Percentiles rank a stretch among this genome's conserved stretches.
These are phyloP conservation scores for Pichia rugopelliculosa DNA, from an alignment of 805 yeast genomes.

Conservation along the genomic window DNA sequence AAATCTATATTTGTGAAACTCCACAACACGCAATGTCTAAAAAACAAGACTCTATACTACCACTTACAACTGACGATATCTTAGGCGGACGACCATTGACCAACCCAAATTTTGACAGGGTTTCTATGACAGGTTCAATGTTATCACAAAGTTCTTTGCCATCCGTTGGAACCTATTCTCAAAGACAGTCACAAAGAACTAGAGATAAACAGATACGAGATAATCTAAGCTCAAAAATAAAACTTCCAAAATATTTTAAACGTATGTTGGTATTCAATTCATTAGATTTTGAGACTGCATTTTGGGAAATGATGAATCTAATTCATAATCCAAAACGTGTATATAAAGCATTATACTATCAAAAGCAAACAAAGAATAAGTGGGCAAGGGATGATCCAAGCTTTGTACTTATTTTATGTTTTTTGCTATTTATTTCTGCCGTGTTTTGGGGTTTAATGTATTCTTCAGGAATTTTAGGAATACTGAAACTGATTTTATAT, in stretches of 20 bases:
- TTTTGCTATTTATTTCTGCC: constrained; percentile 63
- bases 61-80: constrained; percentile 17
- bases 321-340: constrained; percentile 73
- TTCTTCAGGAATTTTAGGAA: constrained; percentile 53
- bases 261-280: constrained; percentile 67
- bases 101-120: constrained; percentile 1
- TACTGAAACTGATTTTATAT: constrained; percentile 60
- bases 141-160: constrained; percentile 13
- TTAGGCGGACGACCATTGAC: not conserved
- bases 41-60: constrained; percentile 7
- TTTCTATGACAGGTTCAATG: constrained; percentile 4
- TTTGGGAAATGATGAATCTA: constrained; percentile 80
- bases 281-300: constrained; percentile 84
- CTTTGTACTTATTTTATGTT: constrained; percentile 65
- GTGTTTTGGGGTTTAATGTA: constrained; percentile 87
- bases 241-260: constrained; percentile 26
- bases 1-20: too few species aligned
- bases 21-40: constrained; percentile 1
- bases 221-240: constrained; percentile 11
- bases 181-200: constrained; percentile 7
- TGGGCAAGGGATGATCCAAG: constrained; percentile 94
- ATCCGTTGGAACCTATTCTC: constrained; percentile 12
- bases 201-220: constrained; percentile 10
- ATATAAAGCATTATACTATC: constrained; percentile 73
- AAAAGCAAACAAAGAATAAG: constrained; percentile 66